These are phyloP conservation scores for Phytophthora colocasiae DNA, from an alignment of 352 stramenopile species.

Conservation along the genomic window DNA sequence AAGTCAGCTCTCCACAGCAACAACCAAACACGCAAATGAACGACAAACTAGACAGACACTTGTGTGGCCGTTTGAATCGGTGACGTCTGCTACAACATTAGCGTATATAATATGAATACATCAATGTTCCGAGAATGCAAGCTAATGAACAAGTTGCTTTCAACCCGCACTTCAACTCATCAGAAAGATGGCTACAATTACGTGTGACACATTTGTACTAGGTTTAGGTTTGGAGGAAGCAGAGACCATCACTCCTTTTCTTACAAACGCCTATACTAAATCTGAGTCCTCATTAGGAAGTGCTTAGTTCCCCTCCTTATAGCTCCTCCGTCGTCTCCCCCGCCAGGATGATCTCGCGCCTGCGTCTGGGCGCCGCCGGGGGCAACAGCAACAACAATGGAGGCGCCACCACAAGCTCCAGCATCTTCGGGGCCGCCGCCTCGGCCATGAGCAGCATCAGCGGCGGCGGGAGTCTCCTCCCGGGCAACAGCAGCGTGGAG, in stretches of 20 bases:
- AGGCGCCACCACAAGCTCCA: slow-evolving; percentile 50
- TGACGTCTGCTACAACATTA: neutral
- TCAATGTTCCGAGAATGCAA: slow-evolving; percentile 3
- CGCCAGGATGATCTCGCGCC: slow-evolving; percentile 68
- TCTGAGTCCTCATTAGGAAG: slow-evolving; percentile 9
- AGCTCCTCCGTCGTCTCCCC: neutral
- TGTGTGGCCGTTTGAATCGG: neutral
- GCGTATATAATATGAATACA: slow-evolving; percentile 23
- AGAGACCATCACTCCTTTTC: slow-evolving; percentile 20
- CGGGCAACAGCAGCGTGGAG: slow-evolving; percentile 51
- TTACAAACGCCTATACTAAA: slow-evolving; percentile 19
- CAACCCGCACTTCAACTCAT: slow-evolving; percentile 5
- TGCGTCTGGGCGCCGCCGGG: slow-evolving; percentile 58
- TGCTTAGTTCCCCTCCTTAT: neutral
- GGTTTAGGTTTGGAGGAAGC: slow-evolving; percentile 7
- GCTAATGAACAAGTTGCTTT: no score
- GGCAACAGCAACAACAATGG: slow-evolving; percentile 43
- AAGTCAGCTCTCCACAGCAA: slow-evolving; percentile 12
- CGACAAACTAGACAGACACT: slow-evolving; percentile 1
- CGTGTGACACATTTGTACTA: slow-evolving; percentile 12
- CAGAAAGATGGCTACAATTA: slow-evolving; percentile 7
- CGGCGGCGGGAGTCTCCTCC: slow-evolving; percentile 49
- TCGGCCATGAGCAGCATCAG: slow-evolving; percentile 61
- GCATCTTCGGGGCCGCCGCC: slow-evolving; percentile 69
- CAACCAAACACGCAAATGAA: slow-evolving; percentile 25